Conservation (phyloP, 1,284 basidiomycete genomes). For the Ganoderma leucocontextum region DNA sequence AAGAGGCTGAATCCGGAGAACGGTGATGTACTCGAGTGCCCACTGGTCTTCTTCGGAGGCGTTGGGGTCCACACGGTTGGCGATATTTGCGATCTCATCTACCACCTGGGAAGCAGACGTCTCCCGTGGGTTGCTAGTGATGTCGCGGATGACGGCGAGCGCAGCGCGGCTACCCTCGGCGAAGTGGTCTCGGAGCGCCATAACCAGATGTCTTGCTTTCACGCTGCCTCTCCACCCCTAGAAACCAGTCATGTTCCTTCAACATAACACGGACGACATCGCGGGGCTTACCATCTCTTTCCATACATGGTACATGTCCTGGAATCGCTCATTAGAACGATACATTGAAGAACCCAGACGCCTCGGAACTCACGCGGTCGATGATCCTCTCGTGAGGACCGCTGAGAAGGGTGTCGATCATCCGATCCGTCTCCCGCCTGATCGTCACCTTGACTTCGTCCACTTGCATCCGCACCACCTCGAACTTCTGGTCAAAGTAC, state of each 20-base stretch:
- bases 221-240: conserved; percentile 43
- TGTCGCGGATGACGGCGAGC: conserved; percentile 1
- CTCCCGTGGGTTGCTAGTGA: background rate
- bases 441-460: conserved; percentile 33
- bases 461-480: conserved; percentile 40
- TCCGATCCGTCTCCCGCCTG: conserved; percentile 35
- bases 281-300: conserved; percentile 23
- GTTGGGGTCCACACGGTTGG: background rate
- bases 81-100: conserved; percentile 16
- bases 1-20: conserved; percentile 33
- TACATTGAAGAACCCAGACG: background rate
- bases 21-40: conserved; percentile 35
- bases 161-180: conserved; percentile 24
- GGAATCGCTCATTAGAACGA: background rate
- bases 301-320: conserved; percentile 41
- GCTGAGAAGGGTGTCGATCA: conserved; percentile 37
- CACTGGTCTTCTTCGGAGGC: conserved; percentile 27
- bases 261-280: background rate
- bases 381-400: conserved; percentile 43
- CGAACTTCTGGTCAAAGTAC: conserved; percentile 43
- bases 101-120: conserved; percentile 10
- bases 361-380: conserved; percentile 36
- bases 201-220: conserved; percentile 42
- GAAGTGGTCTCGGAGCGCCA: conserved; percentile 42
- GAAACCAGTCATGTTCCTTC: background rate